Evolutionary conservation across 1,139 yeast species (phyloP).

Genomic region (Schizosaccharomyces versatilis): DNA sequence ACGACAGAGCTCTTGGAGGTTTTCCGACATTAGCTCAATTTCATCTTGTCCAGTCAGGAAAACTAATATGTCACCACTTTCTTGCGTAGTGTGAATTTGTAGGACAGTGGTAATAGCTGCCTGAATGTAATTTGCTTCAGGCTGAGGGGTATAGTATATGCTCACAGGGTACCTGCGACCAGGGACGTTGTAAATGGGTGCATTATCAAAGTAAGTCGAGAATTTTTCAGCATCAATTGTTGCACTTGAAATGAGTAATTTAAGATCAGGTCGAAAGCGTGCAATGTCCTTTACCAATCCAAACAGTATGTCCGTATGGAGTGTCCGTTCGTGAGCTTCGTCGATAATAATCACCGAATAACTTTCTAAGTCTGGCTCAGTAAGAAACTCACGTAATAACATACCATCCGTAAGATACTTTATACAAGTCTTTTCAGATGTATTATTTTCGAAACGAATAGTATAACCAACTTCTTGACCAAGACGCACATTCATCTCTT

Average conservation of each 20-base stretch:
- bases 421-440: constrained; percentile 40
- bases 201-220: constrained; percentile 48
- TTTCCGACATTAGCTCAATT: constrained; percentile 61
- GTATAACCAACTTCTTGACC: constrained; percentile 77
- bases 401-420: constrained; percentile 92
- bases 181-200: constrained; percentile 60
- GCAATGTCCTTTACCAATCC: constrained; percentile 60
- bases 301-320: constrained; percentile 73
- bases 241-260: constrained; percentile 70
- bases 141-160: constrained; percentile 61
- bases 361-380: constrained; percentile 43
- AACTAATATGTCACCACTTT: constrained; percentile 47
- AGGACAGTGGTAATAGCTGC: constrained; percentile 70
- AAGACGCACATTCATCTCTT: constrained; percentile 48
- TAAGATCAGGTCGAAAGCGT: constrained; percentile 41
- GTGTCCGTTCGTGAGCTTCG: constrained; percentile 89
- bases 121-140: constrained; percentile 73
- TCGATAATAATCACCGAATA: constrained; percentile 81
- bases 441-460: constrained; percentile 62
- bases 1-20: constrained; percentile 37
- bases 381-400: constrained; percentile 61
- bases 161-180: constrained; percentile 83
- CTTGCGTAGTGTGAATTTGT: constrained; percentile 54
- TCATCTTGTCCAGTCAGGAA: constrained; percentile 83
- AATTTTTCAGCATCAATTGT: constrained; percentile 81